phyloP scores from a whole-genome alignment of 345 rosid genomes.

The Hibiscus trionum region DNA sequence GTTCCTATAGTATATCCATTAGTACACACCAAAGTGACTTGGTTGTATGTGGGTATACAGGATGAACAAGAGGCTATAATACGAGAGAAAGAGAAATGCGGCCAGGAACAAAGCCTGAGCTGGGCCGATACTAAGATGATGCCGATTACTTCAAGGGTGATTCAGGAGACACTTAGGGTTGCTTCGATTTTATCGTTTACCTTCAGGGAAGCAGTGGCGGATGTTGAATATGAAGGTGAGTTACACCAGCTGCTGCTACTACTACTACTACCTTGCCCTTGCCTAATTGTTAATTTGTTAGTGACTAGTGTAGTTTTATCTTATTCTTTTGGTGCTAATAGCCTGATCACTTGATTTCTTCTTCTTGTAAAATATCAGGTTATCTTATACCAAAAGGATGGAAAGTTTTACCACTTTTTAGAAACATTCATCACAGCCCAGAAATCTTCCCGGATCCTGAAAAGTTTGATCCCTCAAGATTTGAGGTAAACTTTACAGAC shows the following conservation, averaged over 20 bases:
- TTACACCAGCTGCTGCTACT: neutral
- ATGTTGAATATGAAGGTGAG: constrained; percentile 79
- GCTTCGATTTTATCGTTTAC: constrained; percentile 87
- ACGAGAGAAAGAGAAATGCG: constrained; percentile 28
- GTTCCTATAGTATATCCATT: neutral
- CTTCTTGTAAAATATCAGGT: constrained; percentile 26
- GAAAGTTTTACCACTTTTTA: constrained; percentile 87
- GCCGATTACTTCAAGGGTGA: constrained; percentile 66
- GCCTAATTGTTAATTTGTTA: neutral
- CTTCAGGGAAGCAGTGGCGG: constrained; percentile 85
- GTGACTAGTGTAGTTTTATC: neutral
- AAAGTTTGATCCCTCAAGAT: constrained; percentile 84
- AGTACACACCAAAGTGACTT: neutral
- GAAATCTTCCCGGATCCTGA: constrained; percentile 58
- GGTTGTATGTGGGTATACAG: constrained; percentile 24
- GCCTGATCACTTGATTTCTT: neutral
- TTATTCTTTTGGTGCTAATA: neutral
- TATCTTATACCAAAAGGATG: constrained; percentile 92
- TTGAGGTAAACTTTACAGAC: constrained; percentile 43
- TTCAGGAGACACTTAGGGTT: constrained; percentile 74
- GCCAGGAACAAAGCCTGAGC: constrained; percentile 30
- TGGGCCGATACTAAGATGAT: constrained; percentile 74
- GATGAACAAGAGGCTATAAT: constrained; percentile 67
- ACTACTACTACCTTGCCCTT: too few species aligned
- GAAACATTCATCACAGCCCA: constrained; percentile 82